Evolutionary conservation across 140 eudicot genomes (phyloP).

Genomic region (Oenanthe javanica): DNA sequence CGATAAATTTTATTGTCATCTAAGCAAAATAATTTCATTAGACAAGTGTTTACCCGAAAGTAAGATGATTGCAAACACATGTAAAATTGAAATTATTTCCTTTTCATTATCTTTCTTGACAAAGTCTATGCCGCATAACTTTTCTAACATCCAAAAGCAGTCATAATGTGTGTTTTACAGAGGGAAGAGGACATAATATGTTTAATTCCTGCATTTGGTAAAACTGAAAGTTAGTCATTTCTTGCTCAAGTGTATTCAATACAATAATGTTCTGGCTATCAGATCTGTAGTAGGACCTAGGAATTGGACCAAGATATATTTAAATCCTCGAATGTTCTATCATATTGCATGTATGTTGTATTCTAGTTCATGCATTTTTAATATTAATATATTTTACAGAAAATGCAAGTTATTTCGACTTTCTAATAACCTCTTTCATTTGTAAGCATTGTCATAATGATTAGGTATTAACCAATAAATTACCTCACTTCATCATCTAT

Average conservation of each 20-base stretch:
- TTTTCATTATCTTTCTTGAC: neutral
- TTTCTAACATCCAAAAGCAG: neutral
- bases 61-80: too few species aligned
- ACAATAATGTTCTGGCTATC: neutral
- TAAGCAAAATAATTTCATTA: neutral
- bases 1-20: too few species aligned
- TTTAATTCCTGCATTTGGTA: neutral
- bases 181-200: neutral
- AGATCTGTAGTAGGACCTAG: neutral
- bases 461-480: neutral
- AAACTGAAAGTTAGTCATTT: neutral
- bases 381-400: neutral
- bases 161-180: neutral
- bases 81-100: neutral
- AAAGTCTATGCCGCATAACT: neutral
- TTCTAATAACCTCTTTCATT: neutral
- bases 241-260: neutral
- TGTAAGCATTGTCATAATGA: neutral
- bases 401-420: neutral
- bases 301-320: neutral
- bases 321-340: neutral
- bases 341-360: neutral
- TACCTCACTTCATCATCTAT: neutral
- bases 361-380: neutral
- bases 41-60: too few species aligned